Conservation (phyloP, 2,329 filamentous ascomycete species). For the Scopulariopsis brevicaulis region DNA sequence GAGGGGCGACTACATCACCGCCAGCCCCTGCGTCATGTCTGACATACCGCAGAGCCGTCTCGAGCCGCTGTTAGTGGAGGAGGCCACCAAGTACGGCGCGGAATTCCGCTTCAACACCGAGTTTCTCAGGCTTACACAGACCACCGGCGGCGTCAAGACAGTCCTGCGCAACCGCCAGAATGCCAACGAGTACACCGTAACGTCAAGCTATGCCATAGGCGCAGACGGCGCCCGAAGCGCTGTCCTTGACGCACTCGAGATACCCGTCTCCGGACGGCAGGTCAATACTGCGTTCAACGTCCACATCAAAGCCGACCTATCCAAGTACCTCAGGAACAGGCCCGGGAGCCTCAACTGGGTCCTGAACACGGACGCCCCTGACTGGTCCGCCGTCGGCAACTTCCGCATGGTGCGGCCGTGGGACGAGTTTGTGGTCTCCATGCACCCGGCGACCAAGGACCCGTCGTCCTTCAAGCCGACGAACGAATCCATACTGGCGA, state of each 20-base stretch:
- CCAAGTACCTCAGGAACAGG: neutral
- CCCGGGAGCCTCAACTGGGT: conserved; percentile 18
- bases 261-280: conserved; percentile 24
- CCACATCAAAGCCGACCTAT: neutral
- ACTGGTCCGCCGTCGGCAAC: conserved; percentile 17
- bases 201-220: conserved; percentile 4
- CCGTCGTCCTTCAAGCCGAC: conserved; percentile 24
- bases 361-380: conserved; percentile 15
- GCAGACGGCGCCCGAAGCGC: neutral
- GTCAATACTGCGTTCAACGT: neutral
- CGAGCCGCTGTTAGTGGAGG: conserved; percentile 23
- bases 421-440: conserved; percentile 36
- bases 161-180: conserved; percentile 21
- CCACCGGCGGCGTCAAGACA: conserved; percentile 10
- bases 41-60: conserved; percentile 28
- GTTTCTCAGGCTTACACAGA: conserved; percentile 16
- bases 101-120: conserved; percentile 20
- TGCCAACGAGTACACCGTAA: conserved; percentile 24
- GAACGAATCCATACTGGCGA: conserved; percentile 31
- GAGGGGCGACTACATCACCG: conserved; percentile 24
- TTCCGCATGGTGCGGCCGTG: neutral
- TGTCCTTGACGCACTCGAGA: neutral
- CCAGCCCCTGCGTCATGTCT: conserved; percentile 23
- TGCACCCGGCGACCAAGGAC: conserved; percentile 28
- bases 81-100: conserved; percentile 20